Conservation (phyloP, 345 rosid genomes). For the Clausena lansium region DNA sequence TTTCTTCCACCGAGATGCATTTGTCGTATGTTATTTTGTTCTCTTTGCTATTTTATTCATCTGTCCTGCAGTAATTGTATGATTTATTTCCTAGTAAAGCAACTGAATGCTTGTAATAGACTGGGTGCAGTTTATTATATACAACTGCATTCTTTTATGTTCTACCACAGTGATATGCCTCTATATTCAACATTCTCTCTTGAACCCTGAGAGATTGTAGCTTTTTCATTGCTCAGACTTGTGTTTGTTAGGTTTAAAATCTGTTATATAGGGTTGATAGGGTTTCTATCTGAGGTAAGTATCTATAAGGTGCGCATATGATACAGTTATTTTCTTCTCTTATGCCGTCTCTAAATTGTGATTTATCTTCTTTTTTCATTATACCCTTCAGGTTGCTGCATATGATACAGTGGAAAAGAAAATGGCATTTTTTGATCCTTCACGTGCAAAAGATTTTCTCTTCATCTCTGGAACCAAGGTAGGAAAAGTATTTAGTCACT, state of each 20-base stretch:
- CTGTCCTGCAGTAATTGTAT: conserved; percentile 1
- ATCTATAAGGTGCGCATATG: not conserved
- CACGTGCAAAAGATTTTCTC: conserved; percentile 85
- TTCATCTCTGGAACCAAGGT: conserved; percentile 99
- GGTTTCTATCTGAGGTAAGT: not conserved
- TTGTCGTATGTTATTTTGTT: not conserved
- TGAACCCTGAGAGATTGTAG: not conserved
- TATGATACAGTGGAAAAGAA: conserved; percentile 75
- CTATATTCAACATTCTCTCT: not conserved
- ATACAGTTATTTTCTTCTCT: not conserved
- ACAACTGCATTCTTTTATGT: not conserved
- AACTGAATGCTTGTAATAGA: not conserved
- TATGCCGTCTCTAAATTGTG: not conserved
- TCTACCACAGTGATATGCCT: not conserved
- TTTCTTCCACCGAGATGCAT: not conserved
- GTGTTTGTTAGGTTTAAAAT: not conserved
- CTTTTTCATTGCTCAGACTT: not conserved
- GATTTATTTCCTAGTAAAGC: not conserved
- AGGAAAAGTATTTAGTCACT: conserved; percentile 3
- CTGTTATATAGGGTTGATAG: not conserved
- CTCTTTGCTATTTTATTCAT: not conserved
- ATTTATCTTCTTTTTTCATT: not conserved
- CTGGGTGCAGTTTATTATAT: not conserved
- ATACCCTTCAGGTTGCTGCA: conserved; percentile 76
- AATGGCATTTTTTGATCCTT: conserved; percentile 95